Evolutionary conservation across 2,329 filamentous ascomycete species (phyloP), one percentile per base, ranked within the genome.

Genomic region (Nigrospora sphaerica): DNA sequence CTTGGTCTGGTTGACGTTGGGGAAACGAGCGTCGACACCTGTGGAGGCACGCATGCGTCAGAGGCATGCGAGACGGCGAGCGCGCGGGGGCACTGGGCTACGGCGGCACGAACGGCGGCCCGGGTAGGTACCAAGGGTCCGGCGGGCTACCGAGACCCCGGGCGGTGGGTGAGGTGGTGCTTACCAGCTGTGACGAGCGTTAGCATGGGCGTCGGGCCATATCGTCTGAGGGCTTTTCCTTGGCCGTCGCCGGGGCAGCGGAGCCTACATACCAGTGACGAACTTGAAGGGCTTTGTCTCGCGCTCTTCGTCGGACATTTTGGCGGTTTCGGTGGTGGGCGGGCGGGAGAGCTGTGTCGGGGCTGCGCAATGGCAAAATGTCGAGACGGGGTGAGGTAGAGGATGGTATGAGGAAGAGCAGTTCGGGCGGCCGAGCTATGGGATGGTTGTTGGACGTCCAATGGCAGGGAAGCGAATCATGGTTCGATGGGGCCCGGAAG

Each of bases 231-330:
- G 63, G 61, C 63, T 64, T 63, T 65, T 64, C 55, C 49, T 14
- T n/a, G 18, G 31, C 18, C 10, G 14, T 23, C 32, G 40, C 39
- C 19, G 31, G 38, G 33, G 39, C n/a, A 34, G 19, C 14, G 17
- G 38, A 39, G 44, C 40, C 49, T 46, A 70, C 88, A 72, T 81
- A 95, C 91, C 92, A 77, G 92, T 97, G 67, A 97, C 93, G 77
- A 97, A 97, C 87, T 98, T 98, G 86, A 98, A 98, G 73, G 95
- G 95, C 85, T 96, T 98, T 75, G 91, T 96, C 60, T 80, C 78
- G 71, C 79, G 78, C 71, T 95, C 88, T 64, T 88, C 85, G 75
- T 95, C 88, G 70, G 90, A 86, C 92, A 98, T 98, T 62, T 74
- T 91, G 80, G 72, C 72, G 65, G 67, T 67, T 62, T 57, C 54